Evolutionary conservation across 1,139 yeast species (phyloP).

Genomic region (Scheffersomyces cryptocercus): DNA sequence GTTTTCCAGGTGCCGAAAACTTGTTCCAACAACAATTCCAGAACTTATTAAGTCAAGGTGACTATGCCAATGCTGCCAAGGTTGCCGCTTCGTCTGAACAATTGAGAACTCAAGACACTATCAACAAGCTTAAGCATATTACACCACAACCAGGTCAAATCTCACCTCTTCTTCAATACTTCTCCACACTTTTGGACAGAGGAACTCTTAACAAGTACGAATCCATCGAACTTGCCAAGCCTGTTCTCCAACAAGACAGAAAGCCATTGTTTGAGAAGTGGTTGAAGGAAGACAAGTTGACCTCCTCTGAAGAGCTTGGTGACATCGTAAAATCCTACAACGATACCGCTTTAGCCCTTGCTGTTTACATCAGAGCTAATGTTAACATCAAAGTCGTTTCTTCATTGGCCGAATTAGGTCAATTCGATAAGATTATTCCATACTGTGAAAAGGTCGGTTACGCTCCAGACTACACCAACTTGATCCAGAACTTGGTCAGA

Average conservation of each 20-base stretch:
- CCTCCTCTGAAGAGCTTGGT: slow-evolving; percentile 94
- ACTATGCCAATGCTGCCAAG: slow-evolving; percentile 90
- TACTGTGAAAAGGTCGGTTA: slow-evolving; percentile 88
- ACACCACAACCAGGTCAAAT: slow-evolving; percentile 97
- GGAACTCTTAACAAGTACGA: slow-evolving; percentile 93
- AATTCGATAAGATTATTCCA: slow-evolving; percentile 93
- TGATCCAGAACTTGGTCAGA: slow-evolving; percentile 88
- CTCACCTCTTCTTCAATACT: slow-evolving; percentile 91
- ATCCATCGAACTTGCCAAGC: slow-evolving; percentile 92
- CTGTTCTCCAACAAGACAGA: slow-evolving; percentile 94
- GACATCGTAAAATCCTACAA: slow-evolving; percentile 85
- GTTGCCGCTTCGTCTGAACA: slow-evolving; percentile 96
- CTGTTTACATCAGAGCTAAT: slow-evolving; percentile 85
- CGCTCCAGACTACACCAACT: slow-evolving; percentile 85
- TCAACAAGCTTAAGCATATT: slow-evolving; percentile 85
- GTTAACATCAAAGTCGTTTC: slow-evolving; percentile 89
- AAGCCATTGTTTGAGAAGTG: slow-evolving; percentile 93
- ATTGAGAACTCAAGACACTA: slow-evolving; percentile 92
- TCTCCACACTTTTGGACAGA: slow-evolving; percentile 87
- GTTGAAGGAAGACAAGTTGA: slow-evolving; percentile 92
- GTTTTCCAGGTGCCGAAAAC: slow-evolving; percentile 95
- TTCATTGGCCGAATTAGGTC: slow-evolving; percentile 92
- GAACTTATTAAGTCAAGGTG: slow-evolving; percentile 78
- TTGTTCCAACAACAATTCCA: slow-evolving; percentile 91
- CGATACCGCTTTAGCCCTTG: slow-evolving; percentile 83